Conservation (phyloP, 2,329 filamentous ascomycete species). For the Exophiala viscosa region DNA sequence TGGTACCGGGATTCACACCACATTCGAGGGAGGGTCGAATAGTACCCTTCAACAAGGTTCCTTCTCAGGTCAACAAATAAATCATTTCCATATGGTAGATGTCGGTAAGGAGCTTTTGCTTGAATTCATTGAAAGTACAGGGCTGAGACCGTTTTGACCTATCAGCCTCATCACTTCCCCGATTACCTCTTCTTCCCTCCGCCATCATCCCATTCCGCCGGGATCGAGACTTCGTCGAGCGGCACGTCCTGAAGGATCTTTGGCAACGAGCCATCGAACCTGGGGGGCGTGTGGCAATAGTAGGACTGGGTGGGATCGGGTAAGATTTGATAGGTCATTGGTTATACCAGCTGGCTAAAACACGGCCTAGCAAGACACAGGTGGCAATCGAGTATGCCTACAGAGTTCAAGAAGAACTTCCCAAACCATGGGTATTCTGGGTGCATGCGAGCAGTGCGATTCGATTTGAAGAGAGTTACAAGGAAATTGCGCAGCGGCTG, state of each 20-base stretch:
- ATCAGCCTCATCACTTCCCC: constrained; percentile 7
- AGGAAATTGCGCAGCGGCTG: constrained; percentile 22
- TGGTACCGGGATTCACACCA: not conserved
- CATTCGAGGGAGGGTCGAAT: not conserved
- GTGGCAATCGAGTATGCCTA: constrained; percentile 31
- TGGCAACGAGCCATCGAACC: constrained; percentile 22
- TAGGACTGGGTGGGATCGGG: constrained; percentile 38
- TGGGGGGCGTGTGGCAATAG: constrained; percentile 30
- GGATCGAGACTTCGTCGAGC: constrained; percentile 33
- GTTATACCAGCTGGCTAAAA: not conserved
- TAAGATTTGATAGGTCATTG: constrained; percentile 21
- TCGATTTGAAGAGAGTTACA: constrained; percentile 29
- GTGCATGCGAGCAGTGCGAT: constrained; percentile 28
- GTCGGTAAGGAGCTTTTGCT: not conserved
- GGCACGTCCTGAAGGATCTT: constrained; percentile 30
- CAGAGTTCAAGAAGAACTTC: constrained; percentile 19
- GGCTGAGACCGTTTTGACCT: not conserved
- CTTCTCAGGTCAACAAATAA: not conserved
- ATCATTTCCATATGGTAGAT: not conserved
- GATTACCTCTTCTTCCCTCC: constrained; percentile 22
- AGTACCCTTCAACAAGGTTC: not conserved
- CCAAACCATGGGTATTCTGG: constrained; percentile 31
- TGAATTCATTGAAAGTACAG: not conserved
- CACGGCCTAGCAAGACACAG: constrained; percentile 30
- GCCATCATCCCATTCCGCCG: constrained; percentile 32